Evolutionary conservation across 495 filamentous ascomycete genomes (phyloP), one percentile per base, ranked within the genome.

Genomic region (Aspergillus mulundensis): DNA sequence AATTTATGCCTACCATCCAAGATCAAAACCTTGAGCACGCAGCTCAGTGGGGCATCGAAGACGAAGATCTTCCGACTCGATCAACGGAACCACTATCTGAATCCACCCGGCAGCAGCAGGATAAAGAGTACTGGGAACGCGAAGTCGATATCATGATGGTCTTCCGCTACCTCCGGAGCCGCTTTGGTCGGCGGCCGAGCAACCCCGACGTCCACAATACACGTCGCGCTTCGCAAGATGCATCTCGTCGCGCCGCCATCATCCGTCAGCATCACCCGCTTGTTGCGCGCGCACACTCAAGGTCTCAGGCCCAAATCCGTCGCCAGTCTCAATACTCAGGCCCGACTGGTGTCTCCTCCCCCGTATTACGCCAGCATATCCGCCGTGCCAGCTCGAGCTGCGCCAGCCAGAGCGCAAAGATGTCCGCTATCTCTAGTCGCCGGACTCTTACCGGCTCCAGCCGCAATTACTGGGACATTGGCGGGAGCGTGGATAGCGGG

Each of bases 181-280:
- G 89, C 59, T 94, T 95, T 68, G 77, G 80, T 47, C 72, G 57
- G 34, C 70, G 66, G 38, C 60, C 64, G 32, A 74, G 64, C 53
- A 71, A 68, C 61, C 69, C 59, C 67, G 68, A 68, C 62, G 54
- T 67, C 39, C 70, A 66, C 53, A 62, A 56, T 32, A 51, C 74
- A 1, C 67, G 66, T 46, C 75, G 58, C 59, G 71, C 66, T 18
- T 76, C 78, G 7, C 81, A 84, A 58, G 88, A 89, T 53, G 70
- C 82, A 19, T 85, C 88, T 0, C 87, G 88, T 34, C 87, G 91
- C 46, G 90, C 87, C 5, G 90, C 89, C 11, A 73, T 91, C 38
- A 90, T 96, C 43, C 79, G 90, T 28, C 88, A 90, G 59, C 86
- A 93, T 62, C 91, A 96, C 54, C 91, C 91, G 1, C 82, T 95